Evolutionary conservation across 169 alveolate genomes (phyloP).

Genomic region (Perkinsus chesapeaki): DNA sequence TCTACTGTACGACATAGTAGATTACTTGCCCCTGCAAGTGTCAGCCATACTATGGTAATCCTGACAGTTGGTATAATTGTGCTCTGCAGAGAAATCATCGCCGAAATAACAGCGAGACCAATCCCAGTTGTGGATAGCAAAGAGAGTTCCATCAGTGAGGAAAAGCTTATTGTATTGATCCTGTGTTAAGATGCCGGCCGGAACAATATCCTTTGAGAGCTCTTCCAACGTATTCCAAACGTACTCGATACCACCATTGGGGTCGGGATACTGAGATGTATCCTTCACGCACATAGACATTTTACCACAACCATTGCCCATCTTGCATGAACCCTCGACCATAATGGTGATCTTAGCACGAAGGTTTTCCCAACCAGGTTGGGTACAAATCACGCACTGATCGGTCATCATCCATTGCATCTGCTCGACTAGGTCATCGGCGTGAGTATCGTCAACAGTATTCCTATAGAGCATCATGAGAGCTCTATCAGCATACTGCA

Average conservation of each 20-base stretch:
- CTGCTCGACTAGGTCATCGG: not conserved
- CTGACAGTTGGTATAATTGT: not conserved
- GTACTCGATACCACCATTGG: not conserved
- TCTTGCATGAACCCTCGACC: not conserved
- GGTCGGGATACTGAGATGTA: not conserved
- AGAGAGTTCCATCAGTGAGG: not conserved
- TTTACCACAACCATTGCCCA: not conserved
- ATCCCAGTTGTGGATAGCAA: not conserved
- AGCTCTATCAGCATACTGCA: not conserved
- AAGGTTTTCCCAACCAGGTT: not conserved
- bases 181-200: not conserved
- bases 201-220: not conserved
- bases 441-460: not conserved
- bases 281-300: not conserved
- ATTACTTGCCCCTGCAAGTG: not conserved
- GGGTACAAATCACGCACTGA: not conserved
- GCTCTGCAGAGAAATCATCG: not conserved
- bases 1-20: not conserved
- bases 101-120: not conserved
- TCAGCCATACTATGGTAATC: not conserved
- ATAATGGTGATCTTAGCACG: not conserved
- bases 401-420: not conserved
- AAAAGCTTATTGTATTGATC: not conserved
- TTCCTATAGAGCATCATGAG: not conserved
- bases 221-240: not conserved